Conservation (phyloP, 2,329 filamentous ascomycete genomes). For the Macroventuria anomochaeta region DNA sequence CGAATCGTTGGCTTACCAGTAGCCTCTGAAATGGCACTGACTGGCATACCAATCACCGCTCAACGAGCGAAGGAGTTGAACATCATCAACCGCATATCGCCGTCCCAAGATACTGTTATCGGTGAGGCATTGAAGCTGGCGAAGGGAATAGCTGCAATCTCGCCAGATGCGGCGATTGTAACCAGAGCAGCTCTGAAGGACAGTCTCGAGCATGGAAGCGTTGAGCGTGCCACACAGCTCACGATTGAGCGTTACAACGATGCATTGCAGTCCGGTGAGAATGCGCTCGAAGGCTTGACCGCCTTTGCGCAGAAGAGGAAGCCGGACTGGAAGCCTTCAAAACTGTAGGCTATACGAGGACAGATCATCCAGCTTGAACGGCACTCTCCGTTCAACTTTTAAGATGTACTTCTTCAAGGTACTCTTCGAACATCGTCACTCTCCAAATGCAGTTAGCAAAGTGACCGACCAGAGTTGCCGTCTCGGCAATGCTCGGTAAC, state of each 20-base stretch:
- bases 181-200: conserved; percentile 45
- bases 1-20: conserved; percentile 57
- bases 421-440: conserved; percentile 1
- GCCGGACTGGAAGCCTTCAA: conserved; percentile 58
- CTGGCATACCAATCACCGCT: conserved; percentile 55
- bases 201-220: conserved; percentile 44
- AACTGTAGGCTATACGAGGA: conserved; percentile 46
- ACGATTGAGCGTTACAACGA: conserved; percentile 53
- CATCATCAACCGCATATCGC: conserved; percentile 51
- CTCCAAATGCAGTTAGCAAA: conserved; percentile 4
- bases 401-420: background rate
- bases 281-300: conserved; percentile 57
- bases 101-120: conserved; percentile 44
- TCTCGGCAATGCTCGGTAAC: conserved; percentile 25
- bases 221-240: conserved; percentile 51
- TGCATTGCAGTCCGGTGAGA: conserved; percentile 53
- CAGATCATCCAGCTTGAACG: background rate
- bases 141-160: conserved; percentile 44
- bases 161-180: conserved; percentile 48
- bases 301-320: conserved; percentile 61
- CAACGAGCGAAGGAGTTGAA: conserved; percentile 53
- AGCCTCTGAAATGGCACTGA: conserved; percentile 59
- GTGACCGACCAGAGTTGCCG: background rate
- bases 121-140: conserved; percentile 48
- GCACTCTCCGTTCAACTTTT: background rate